phyloP scores from a whole-genome alignment of 306 rosid genomes.

The Abrus pulchellus region DNA sequence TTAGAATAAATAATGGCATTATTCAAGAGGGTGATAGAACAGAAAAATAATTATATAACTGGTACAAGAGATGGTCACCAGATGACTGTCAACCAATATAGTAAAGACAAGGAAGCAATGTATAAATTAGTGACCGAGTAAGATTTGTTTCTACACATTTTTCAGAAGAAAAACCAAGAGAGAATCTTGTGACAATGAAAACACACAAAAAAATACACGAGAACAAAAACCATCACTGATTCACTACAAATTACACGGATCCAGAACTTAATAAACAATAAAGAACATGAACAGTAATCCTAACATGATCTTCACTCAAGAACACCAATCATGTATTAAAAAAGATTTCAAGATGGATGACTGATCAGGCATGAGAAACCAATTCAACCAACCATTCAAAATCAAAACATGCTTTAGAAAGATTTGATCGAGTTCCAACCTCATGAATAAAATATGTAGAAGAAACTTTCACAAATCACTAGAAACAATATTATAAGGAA shows the following conservation, averaged over 20 bases:
- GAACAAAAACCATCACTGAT: background rate
- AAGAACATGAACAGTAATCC: background rate
- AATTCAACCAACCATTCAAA: background rate
- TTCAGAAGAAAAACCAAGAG: background rate
- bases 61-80: background rate
- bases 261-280: background rate
- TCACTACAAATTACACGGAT: background rate
- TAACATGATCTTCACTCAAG: background rate
- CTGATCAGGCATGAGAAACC: background rate
- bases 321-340: conserved; percentile 2
- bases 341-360: background rate
- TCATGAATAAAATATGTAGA: background rate
- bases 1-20: background rate
- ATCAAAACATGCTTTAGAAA: background rate
- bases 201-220: background rate
- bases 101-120: conserved; percentile 8
- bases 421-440: background rate
- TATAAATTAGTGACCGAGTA: background rate
- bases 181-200: background rate
- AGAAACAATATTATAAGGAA: background rate
- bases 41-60: background rate
- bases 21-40: conserved; percentile 3
- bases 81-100: background rate
- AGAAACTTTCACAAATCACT: background rate
- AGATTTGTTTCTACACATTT: background rate